Percentiles rank a stretch among this genome's conserved stretches.
Evolutionary conservation across 1,139 yeast genomes (phyloP).

Genomic region (Hansenula lynferdii): DNA sequence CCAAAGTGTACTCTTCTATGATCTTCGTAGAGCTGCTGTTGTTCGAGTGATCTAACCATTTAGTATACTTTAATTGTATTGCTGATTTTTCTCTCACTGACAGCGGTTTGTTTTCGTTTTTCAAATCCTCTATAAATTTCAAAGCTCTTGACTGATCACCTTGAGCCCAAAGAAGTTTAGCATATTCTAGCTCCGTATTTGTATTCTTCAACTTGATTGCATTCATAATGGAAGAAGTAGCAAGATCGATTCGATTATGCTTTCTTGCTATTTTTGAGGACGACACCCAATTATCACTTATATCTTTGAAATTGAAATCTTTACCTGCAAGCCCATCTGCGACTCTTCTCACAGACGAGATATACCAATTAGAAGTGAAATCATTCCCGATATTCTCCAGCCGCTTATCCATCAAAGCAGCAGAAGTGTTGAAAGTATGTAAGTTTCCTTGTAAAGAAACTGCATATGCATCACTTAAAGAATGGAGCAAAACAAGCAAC

Average conservation of each 20-base stretch:
- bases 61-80: slow-evolving; percentile 71
- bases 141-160: slow-evolving; percentile 89
- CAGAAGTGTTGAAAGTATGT: slow-evolving; percentile 22
- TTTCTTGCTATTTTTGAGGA: slow-evolving; percentile 67
- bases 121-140: slow-evolving; percentile 41
- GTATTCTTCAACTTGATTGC: slow-evolving; percentile 47
- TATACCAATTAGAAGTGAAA: slow-evolving; percentile 57
- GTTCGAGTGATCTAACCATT: slow-evolving; percentile 86
- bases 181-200: slow-evolving; percentile 71
- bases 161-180: slow-evolving; percentile 84
- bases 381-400: slow-evolving; percentile 52
- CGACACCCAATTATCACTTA: slow-evolving; percentile 49
- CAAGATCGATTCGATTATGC: slow-evolving; percentile 64
- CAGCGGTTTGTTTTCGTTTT: slow-evolving; percentile 15
- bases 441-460: slow-evolving; percentile 20
- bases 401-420: slow-evolving; percentile 25
- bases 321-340: slow-evolving; percentile 41
- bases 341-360: slow-evolving; percentile 55
- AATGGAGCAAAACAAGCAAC: slow-evolving; percentile 61
- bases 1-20: slow-evolving; percentile 59
- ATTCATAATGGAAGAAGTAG: slow-evolving; percentile 67
- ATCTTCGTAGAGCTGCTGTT: slow-evolving; percentile 77
- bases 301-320: slow-evolving; percentile 31
- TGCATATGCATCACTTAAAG: slow-evolving; percentile 55
- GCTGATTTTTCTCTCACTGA: slow-evolving; percentile 35